Conservation (phyloP, 2,329 filamentous ascomycete genomes). For the Colletotrichum sp. region DNA sequence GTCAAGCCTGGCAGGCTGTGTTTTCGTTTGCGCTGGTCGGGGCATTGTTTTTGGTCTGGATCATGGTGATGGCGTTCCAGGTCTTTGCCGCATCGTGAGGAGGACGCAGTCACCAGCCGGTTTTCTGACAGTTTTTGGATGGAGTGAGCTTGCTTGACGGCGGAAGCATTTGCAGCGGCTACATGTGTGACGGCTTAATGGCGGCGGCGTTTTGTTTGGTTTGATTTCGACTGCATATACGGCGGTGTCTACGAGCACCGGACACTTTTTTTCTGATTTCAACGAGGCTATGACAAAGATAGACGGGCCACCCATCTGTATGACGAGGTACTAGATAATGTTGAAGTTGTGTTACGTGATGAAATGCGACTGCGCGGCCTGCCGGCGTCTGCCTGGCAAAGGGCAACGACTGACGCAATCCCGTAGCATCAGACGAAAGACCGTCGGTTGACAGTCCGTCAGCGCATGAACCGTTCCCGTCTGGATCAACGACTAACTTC, state of each 20-base stretch:
- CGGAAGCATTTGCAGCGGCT: not conserved
- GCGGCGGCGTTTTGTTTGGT: not conserved
- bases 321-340: not conserved
- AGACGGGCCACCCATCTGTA: not conserved
- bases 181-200: not conserved
- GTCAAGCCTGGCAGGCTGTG: conserved; percentile 67
- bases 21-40: conserved; percentile 69
- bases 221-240: not conserved
- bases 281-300: not conserved
- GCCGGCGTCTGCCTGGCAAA: not conserved
- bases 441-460: not conserved
- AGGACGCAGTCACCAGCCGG: not conserved
- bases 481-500: not conserved
- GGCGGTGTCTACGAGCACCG: not conserved
- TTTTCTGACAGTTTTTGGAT: not conserved
- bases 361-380: not conserved
- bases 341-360: not conserved
- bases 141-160: not conserved
- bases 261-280: not conserved
- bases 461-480: not conserved
- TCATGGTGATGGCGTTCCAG: conserved; percentile 71
- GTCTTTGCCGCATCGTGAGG: conserved; percentile 51
- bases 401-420: not conserved
- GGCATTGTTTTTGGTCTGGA: conserved; percentile 67
- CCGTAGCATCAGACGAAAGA: not conserved